Base-by-base conservation (phyloP, 768 basidiomycete species). In the Mycena floridula region DNA sequence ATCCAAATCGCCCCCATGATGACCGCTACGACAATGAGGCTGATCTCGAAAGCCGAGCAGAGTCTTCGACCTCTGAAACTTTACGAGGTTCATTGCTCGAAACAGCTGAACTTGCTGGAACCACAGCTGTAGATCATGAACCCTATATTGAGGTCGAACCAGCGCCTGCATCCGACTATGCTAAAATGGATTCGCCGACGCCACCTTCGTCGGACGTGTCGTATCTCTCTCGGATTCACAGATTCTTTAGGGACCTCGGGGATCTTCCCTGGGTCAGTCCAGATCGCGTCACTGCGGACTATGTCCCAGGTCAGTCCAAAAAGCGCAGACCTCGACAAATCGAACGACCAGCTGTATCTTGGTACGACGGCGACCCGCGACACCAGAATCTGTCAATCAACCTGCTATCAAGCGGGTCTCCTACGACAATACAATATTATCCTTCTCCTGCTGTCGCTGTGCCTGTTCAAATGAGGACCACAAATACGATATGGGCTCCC, bases 121-220 rank as follows among this genome's bases (percentile, higher is more conserved):
- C 54, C 1, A 57, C 53, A 4, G 44, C 49, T 30, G 49, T 54
- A 16, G 45, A 53, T 39, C 51, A 55, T 47, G 50, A 47, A 21
- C 18, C 43, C 38, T 39, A 48, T 69, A 24, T 59, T 66, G 28
- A n/a, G n/a, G 65, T 66, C 5, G 65, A 72, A 30, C 72, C 69
- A 4, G 62, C 60, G 15, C 69, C 61, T 11, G 69, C 65, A 3
- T 59, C 72, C 0, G 73, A 75, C 47, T 76, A 75, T 50, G 70
- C 65, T 22, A 73, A 73, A 49, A 74, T 77, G 73, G 62, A 66
- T 5, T 61, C 67, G 2, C 64, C 65, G 2, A 59, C 69, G n/a
- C 67, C 68, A 6, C 63, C 67, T 4, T 61, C 57, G 0, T 64
- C 70, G 9, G 61, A 65, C 9, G 50, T 51, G 9, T 53, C 48